Base-by-base conservation (phyloP, 441 rosid species). In the Biscutella laevigata region DNA sequence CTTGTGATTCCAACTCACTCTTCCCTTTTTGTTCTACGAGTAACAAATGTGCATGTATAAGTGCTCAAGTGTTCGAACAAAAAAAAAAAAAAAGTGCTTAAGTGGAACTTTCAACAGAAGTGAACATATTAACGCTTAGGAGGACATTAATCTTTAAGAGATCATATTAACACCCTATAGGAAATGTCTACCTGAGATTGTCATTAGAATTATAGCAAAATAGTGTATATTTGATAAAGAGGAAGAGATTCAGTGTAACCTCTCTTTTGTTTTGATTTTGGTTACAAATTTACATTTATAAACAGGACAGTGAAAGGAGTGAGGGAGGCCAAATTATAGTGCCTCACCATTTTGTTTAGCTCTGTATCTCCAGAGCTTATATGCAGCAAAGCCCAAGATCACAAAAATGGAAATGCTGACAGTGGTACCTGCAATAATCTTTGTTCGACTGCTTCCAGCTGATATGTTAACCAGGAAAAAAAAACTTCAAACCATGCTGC, bases 341-440 rank as follows among this genome's bases (percentile, higher is more conserved):
- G 37, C 26, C 63, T 57, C 35, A 65, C 64, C 64, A 10, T 42
- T 58, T 51, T 28, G 41, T 51, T 51, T 59, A 39, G 30, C 29
- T 65, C 70, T 59, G 59, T 34, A 65, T 52, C 60, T 65, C 47
- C 65, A 57, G 17, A 50, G 50, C 10, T 38, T 44, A 51, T 11
- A 58, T 21, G 59, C 59, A 12, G 64, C 53, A 35, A 65, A 3
- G 10, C 35, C 14, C 49, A 66, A 59, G 19, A 66, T 58, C 37
- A 59, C 3, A 10, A 15, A 51, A 27, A 52, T 12, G 2, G 32
- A 44, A 17, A 66, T 6, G 42, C 71, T 52, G 51, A 28, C 26
- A 30, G 47, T 7, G 38, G 44, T 46, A 7, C 48, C 48, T 24
- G 2, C 5, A 24, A 66, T 25, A 6, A 36, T 14, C 37, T 43